Percentiles rank a stretch among this genome's conserved stretches.
phyloP scores from a whole-genome alignment of 768 basidiomycete genomes.

The Tricholoma furcatifolium region DNA sequence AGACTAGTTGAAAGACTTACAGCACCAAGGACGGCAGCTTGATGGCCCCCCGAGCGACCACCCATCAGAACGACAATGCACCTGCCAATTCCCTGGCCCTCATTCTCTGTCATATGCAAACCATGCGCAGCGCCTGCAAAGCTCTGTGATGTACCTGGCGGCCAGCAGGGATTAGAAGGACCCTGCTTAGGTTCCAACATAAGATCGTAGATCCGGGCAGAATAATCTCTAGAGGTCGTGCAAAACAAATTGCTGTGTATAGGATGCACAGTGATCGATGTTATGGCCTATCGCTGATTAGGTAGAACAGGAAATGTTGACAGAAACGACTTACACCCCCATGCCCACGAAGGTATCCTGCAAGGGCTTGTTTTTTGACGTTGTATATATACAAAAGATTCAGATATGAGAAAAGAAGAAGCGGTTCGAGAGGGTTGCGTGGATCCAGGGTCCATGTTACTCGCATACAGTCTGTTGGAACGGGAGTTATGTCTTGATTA shows the following conservation, averaged over 20 bases:
- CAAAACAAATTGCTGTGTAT: slow-evolving; percentile 56
- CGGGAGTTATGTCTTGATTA: slow-evolving; percentile 9
- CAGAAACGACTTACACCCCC: slow-evolving; percentile 58
- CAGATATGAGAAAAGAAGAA: slow-evolving; percentile 54
- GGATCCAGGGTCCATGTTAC: slow-evolving; percentile 62
- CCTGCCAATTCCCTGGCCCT: slow-evolving; percentile 62
- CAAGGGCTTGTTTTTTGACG: slow-evolving; percentile 34
- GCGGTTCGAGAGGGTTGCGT: slow-evolving; percentile 46
- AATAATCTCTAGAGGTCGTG: slow-evolving; percentile 72
- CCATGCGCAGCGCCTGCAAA: slow-evolving; percentile 71
- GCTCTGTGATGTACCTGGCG: slow-evolving; percentile 45
- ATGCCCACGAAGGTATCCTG: slow-evolving; percentile 62
- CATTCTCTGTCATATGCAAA: slow-evolving; percentile 53
- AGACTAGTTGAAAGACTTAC: slow-evolving; percentile 35
- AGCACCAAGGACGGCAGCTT: slow-evolving; percentile 65
- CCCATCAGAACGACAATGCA: slow-evolving; percentile 69
- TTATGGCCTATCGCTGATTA: slow-evolving; percentile 47
- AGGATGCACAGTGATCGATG: slow-evolving; percentile 67
- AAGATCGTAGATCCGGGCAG: slow-evolving; percentile 70
- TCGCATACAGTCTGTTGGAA: slow-evolving; percentile 33
- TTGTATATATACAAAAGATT: slow-evolving; percentile 59
- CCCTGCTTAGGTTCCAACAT: slow-evolving; percentile 28
- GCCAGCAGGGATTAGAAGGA: slow-evolving; percentile 60
- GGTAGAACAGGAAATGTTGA: slow-evolving; percentile 3
- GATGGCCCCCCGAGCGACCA: slow-evolving; percentile 71